Evolutionary conservation across 2,329 filamentous ascomycete genomes (phyloP), one percentile per base, ranked within the genome.

Genomic region (Fusarium keratoplasticum): DNA sequence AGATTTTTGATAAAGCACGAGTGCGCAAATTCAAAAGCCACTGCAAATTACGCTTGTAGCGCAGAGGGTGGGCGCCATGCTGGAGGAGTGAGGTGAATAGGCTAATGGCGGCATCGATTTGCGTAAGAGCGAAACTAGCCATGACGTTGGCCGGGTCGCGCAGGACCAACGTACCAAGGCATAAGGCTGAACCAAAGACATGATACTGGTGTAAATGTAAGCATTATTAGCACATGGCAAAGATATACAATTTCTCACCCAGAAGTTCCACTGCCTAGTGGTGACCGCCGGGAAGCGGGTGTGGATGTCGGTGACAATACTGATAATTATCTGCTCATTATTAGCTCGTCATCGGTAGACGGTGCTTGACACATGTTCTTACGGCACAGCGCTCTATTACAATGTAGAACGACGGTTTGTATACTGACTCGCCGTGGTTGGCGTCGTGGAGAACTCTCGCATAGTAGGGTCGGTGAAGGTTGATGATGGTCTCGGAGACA

Each of bases 41-140:
- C 63, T 64, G 61, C 5, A 64, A 25, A 11, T 64, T 57, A 11
- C 61, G 40, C 27, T 64, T 64, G n/a, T 64, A 64, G 16, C 61
- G 61, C 1, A 36, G n/a, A 27, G 52, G 55, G 10, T 44, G 61
- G 31, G 61, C 61, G 10, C 61, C 61, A 6, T 57, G 47, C 29
- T 64, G 52, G 27, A 64, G 50, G 5, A 64, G 27, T 16, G 50
- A 64, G 35, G 50, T 58, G 36, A 64, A 64, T 27, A 58, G 20
- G 29, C 36, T 64, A n/a, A 64, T 58, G 61, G 61, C 61, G 2
- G 61, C 61, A 31, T 64, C 61, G 50, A 64, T 64, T 18, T 64
- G 47, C 5, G 61, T 44, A 2, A 64, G 33, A 8, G 50, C 61
- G 35, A 64, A 47, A 6, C 14, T 57, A 13, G 50, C 47, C 61